These are phyloP conservation scores for Aureobasidium sp. DNA, from an alignment of 2,329 filamentous ascomycete species.

Conservation along the genomic window DNA sequence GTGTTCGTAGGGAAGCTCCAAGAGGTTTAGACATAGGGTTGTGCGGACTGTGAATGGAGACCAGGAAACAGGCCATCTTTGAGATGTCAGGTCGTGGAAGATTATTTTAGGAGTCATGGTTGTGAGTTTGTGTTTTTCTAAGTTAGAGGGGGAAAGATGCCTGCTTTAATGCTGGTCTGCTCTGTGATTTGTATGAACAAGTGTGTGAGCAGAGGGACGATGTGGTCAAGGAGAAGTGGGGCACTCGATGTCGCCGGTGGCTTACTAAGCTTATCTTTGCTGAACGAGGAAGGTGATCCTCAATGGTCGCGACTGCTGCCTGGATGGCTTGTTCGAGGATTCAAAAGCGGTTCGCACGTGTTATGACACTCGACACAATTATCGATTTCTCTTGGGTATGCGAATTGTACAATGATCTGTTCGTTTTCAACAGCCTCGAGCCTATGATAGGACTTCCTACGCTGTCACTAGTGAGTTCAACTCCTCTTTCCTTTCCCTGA, in stretches of 20 bases:
- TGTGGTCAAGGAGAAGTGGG: neutral
- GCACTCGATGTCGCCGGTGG: neutral
- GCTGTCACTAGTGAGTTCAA: conserved; percentile 62
- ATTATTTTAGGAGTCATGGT: neutral
- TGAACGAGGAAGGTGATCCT: neutral
- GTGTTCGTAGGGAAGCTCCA: conserved; percentile 2
- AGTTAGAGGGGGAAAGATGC: neutral
- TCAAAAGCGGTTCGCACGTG: too few species aligned
- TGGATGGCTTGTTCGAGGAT: too few species aligned
- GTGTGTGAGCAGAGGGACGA: neutral
- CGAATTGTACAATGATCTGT: neutral
- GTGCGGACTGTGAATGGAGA: conserved; percentile 18
- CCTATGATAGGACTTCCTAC: neutral
- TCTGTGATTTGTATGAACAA: neutral
- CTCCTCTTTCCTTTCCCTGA: conserved; percentile 81
- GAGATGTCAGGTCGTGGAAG: conserved; percentile 15
- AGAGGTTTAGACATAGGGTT: neutral
- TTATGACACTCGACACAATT: neutral
- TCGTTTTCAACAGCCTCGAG: neutral
- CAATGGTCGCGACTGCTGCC: too few species aligned
- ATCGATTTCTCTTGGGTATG: neutral
- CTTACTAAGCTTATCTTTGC: conserved; percentile 2
- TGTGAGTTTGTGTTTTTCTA: neutral
- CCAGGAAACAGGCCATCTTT: conserved; percentile 7
- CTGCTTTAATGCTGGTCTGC: neutral